Base-by-base conservation (phyloP, 768 basidiomycete species). In the Tylopilus cervinicoccineus region DNA sequence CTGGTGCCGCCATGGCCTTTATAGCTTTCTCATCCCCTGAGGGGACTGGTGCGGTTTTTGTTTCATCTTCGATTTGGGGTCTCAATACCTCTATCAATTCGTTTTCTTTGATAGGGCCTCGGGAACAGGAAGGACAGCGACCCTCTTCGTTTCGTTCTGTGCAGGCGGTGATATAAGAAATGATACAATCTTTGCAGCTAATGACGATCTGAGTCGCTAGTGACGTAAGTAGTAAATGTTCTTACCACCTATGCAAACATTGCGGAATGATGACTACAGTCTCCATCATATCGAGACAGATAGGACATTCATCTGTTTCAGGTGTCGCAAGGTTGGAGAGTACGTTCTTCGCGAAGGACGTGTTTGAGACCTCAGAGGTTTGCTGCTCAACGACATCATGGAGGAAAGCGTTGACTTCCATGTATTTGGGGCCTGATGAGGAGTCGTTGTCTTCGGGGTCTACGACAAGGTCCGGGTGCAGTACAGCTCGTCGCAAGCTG, bases 121-220 rank as follows among this genome's bases (percentile, higher is more conserved):
- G 64, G 23, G 74, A 76, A 58, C 94, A 98, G 0, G 81, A 85
- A 3, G 93, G 93, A 61, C 94, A 96, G 17, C 76, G 74, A 0
- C 83, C 78, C 39, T 82, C 75, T 59, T 91, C 83, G 4, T 75
- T 80, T 51, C 79, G 81, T 57, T 86, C 84, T 44, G 84, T 77
- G 54, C 84, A 83, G 10, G 76, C 75, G 17, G 79, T 77, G 23
- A 96, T 74, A 57, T 82, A 86, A 10, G 82, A 77, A 16, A 89
- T 65, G 20, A 94, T 88, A 59, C 94, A 98, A 54, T 93, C 90
- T 65, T 90, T 95, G 66, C 94, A 98, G 50, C 91, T 88, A 60
- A 23, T 24, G 41, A 47, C 31, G 11, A 52, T 17, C 27, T 43
- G 19, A 54, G 42, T 24, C 38, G n/a, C 26, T 23, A 14, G 26